Evolutionary conservation across 306 rosid genomes (phyloP), one percentile per base, ranked within the genome.

Genomic region (Begonia fuchsioides): DNA sequence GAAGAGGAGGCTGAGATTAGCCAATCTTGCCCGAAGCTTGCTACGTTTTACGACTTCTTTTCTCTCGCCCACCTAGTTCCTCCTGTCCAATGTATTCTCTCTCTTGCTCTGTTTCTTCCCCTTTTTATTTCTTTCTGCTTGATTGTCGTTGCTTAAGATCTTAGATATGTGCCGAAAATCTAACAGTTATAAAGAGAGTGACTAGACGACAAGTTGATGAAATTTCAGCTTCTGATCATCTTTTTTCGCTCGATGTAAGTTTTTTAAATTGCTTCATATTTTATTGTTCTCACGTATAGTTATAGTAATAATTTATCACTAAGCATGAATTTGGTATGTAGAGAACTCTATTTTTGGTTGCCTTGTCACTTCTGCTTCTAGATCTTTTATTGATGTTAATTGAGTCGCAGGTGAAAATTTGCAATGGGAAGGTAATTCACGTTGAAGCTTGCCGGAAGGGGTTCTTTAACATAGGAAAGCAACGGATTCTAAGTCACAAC

Each of bases 361-460:
- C 32, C 32, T 26, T 26, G 32, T 26, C 32, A 26, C 32, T 26
- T 2, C 32, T 26, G 6, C 32, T 19, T 19, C 26, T 26, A 26
- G 32, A 26, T 3, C 32, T 26, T 26, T 26, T 5, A 26, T 26
- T 26, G 32, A 26, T 26, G 32, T 26, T 26, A 4, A 26, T 26
- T 26, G 32, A 26, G 32, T 7, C 4, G 32, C 69, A 90, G 97
- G 95, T 75, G 65, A 90, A 90, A 70, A 78, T 90, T 50, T 84
- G 87, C 68, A 84, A 84, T 44, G 95, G 97, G 47, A 90, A 84
- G 79, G 68, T 84, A 65, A 72, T 76, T 57, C 90, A 75, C 3
- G 93, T 90, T 47, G 97, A 84, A 58, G 86, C 92, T 66, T 81
- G 95, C 76, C 69, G 80, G 53, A 84, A 81, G 58, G 97, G 97